Evolutionary conservation across 1,139 yeast species (phyloP).

Genomic region (Pichia sp.): DNA sequence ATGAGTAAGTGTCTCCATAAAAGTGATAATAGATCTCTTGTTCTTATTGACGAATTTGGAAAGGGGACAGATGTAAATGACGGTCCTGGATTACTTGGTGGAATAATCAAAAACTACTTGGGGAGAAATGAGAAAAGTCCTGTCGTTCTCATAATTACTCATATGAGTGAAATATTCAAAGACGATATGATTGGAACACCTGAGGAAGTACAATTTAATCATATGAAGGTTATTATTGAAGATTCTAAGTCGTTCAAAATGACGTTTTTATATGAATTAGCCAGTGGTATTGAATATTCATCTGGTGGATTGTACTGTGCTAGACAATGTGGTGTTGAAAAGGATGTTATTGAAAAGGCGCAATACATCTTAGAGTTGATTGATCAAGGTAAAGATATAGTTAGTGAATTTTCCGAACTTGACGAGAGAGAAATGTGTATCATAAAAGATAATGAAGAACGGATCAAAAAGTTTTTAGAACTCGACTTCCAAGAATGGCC

Average conservation of each 20-base stretch:
- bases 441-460: conserved; percentile 1
- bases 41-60: conserved; percentile 51
- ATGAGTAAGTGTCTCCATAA: conserved; percentile 33
- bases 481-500: conserved; percentile 15
- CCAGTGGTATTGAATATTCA: conserved; percentile 33
- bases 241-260: conserved; percentile 23
- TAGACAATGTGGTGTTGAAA: conserved; percentile 35
- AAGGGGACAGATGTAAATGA: conserved; percentile 48
- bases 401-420: conserved; percentile 6
- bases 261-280: conserved; percentile 36
- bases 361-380: conserved; percentile 9
- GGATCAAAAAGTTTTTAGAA: conserved; percentile 7
- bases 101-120: conserved; percentile 34
- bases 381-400: conserved; percentile 5
- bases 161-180: conserved; percentile 42
- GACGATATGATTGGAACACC: conserved; percentile 21
- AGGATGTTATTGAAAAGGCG: conserved; percentile 33
- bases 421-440: conserved; percentile 5
- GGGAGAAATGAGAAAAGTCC: conserved; percentile 27
- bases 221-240: conserved; percentile 11
- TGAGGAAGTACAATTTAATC: conserved; percentile 7
- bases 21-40: conserved; percentile 36
- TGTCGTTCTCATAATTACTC: conserved; percentile 40
- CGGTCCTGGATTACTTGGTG: conserved; percentile 45
- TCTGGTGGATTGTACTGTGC: conserved; percentile 44